Conservation (phyloP, 2,329 filamentous ascomycete species). For the Ambrosiella cleistominuta region DNA sequence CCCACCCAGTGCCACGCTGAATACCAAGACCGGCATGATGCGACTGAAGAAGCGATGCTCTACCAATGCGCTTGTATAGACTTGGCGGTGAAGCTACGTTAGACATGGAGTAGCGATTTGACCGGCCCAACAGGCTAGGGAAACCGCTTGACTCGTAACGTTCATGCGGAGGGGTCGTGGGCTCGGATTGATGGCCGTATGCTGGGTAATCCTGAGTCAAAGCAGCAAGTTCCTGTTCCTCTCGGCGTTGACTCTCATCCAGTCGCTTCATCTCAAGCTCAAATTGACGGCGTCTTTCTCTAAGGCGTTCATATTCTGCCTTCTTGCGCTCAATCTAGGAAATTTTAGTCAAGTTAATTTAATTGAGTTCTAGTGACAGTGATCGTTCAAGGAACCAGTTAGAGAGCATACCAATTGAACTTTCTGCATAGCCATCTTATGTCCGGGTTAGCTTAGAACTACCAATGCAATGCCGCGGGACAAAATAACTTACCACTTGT, state of each 20-base stretch:
- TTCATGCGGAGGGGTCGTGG: constrained; percentile 89
- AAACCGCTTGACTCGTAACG: constrained; percentile 56
- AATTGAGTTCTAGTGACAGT: too few species aligned
- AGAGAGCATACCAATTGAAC: constrained; percentile 18
- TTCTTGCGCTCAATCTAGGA: constrained; percentile 80
- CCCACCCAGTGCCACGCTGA: constrained; percentile 34
- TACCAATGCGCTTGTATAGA: constrained; percentile 52
- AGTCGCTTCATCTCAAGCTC: constrained; percentile 85
- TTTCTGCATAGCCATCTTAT: constrained; percentile 11
- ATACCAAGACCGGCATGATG: constrained; percentile 46
- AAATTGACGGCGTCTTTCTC: constrained; percentile 75
- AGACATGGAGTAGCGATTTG: constrained; percentile 76
- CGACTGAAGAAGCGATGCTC: constrained; percentile 43
- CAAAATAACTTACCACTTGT: not conserved
- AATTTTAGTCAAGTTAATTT: not conserved
- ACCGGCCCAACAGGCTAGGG: constrained; percentile 61
- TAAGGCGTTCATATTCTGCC: constrained; percentile 75
- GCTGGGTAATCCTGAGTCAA: constrained; percentile 62
- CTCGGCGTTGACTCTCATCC: constrained; percentile 65
- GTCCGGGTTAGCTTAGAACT: too few species aligned
- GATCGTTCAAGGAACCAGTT: constrained; percentile 4
- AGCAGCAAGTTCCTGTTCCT: constrained; percentile 68
- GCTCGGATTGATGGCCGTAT: constrained; percentile 75
- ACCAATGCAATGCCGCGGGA: too few species aligned
- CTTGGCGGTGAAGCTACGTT: constrained; percentile 71